phyloP scores from a whole-genome alignment of 2,329 filamentous ascomycete species.

The Monilinia laxa region DNA sequence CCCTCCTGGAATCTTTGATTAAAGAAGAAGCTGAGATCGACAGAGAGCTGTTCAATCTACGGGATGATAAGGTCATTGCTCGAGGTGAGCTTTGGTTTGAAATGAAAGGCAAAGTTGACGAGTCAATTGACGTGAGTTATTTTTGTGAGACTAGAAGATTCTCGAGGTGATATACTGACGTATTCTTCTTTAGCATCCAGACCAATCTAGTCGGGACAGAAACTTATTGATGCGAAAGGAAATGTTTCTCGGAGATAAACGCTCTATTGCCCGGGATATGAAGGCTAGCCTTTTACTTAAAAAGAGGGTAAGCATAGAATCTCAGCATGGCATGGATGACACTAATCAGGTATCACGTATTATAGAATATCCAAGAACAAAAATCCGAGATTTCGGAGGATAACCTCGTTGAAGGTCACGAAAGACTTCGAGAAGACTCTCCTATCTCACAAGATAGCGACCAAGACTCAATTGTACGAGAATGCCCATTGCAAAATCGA shows the following conservation, averaged over 20 bases:
- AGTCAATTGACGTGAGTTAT: neutral
- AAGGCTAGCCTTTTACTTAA: neutral
- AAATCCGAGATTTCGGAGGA: neutral
- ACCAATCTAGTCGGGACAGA: constrained; percentile 2
- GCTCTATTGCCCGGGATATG: neutral
- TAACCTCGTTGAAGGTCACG: neutral
- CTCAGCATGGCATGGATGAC: too few relatives aligned
- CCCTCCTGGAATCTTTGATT: neutral
- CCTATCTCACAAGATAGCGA: neutral
- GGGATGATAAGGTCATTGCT: neutral
- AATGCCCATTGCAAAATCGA: neutral
- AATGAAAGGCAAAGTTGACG: neutral
- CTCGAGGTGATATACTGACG: neutral
- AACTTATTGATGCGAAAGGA: neutral
- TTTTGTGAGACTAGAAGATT: neutral
- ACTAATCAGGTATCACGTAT: neutral
- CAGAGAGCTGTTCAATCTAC: constrained; percentile 1
- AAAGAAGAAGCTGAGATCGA: neutral
- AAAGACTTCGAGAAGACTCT: neutral
- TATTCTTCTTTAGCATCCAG: neutral
- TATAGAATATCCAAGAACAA: constrained; percentile 4
- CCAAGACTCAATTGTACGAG: neutral
- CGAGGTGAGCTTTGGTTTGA: neutral
- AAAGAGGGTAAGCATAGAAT: neutral
- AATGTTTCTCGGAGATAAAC: neutral